A percentile compares a stretch with the other conserved stretches of the same genome.
Conservation (phyloP, 164 flowering plant species). For the Liquidambar formosana region DNA sequence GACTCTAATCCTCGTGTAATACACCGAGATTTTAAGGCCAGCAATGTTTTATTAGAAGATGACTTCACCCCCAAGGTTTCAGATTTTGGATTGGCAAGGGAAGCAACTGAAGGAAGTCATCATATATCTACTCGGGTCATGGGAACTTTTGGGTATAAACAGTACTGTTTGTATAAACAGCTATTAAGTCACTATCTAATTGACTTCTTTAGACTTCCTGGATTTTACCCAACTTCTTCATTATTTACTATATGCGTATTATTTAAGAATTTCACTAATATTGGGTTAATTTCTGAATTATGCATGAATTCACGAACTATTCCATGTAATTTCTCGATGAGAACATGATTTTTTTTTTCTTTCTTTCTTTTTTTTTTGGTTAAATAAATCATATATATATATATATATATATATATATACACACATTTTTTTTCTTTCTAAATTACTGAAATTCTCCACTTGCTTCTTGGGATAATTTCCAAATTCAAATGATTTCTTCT, state of each 20-base stretch:
- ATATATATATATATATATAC: too few species aligned
- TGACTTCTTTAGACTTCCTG: neutral
- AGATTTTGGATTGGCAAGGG: constrained; percentile 96
- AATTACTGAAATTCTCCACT: too few species aligned
- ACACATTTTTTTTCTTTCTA: neutral
- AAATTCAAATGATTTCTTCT: neutral
- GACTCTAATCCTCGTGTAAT: constrained; percentile 98
- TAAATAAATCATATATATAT: too few species aligned
- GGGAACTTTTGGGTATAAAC: constrained; percentile 85
- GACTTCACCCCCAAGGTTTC: constrained; percentile 98
- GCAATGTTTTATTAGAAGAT: constrained; percentile 82
- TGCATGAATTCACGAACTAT: neutral
- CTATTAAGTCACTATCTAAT: too few species aligned
- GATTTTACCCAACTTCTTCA: neutral
- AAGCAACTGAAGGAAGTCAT: constrained; percentile 76
- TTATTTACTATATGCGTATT: neutral
- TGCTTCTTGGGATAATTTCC: too few species aligned
- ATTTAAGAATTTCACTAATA: neutral
- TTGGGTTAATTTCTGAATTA: neutral
- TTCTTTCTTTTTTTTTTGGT: neutral
- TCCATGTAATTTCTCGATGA: neutral
- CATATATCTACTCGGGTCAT: constrained; percentile 81
- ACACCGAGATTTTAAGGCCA: constrained; percentile 96
- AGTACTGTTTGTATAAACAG: neutral
- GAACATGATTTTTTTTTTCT: neutral